phyloP scores from a whole-genome alignment of 2,329 filamentous ascomycete species.

The Ascocoryne sarcoides region DNA sequence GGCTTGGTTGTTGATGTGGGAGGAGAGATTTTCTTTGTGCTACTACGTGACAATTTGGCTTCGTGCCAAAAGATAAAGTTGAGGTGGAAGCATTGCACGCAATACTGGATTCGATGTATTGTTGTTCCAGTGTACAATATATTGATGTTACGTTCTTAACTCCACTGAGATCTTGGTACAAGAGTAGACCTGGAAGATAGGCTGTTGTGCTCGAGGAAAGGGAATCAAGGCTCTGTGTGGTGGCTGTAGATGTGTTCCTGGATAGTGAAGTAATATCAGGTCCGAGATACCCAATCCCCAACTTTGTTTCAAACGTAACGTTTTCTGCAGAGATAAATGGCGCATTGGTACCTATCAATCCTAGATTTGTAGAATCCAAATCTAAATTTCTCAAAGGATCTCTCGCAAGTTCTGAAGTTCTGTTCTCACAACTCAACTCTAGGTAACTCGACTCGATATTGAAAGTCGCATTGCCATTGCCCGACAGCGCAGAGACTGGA shows the following conservation, averaged over 20 bases:
- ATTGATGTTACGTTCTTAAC: constrained; percentile 16
- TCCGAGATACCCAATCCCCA: constrained; percentile 17
- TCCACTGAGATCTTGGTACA: constrained; percentile 20
- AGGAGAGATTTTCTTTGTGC: constrained; percentile 15
- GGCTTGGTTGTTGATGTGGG: constrained; percentile 3
- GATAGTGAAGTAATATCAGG: constrained; percentile 11
- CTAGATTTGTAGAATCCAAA: constrained; percentile 11
- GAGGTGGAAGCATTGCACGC: constrained; percentile 9
- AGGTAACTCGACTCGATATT: constrained; percentile 17
- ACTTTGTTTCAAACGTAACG: constrained; percentile 11
- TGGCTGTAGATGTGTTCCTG: constrained; percentile 3
- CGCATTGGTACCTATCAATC: constrained; percentile 14
- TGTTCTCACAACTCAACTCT: constrained; percentile 15
- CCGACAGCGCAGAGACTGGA: constrained; percentile 6
- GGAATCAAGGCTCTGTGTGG: constrained; percentile 12
- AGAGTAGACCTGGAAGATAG: constrained; percentile 10
- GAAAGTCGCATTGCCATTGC: constrained; percentile 12
- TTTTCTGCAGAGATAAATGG: constrained; percentile 13
- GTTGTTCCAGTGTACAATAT: constrained; percentile 16
- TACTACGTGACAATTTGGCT: constrained; percentile 9
- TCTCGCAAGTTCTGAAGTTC: constrained; percentile 8
- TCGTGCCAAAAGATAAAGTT: not conserved
- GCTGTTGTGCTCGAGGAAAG: constrained; percentile 7
- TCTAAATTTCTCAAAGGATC: not conserved
- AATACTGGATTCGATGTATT: constrained; percentile 16